Conservation (phyloP, 2,329 filamentous ascomycete genomes). For the Kalaharituber pfeilii region DNA sequence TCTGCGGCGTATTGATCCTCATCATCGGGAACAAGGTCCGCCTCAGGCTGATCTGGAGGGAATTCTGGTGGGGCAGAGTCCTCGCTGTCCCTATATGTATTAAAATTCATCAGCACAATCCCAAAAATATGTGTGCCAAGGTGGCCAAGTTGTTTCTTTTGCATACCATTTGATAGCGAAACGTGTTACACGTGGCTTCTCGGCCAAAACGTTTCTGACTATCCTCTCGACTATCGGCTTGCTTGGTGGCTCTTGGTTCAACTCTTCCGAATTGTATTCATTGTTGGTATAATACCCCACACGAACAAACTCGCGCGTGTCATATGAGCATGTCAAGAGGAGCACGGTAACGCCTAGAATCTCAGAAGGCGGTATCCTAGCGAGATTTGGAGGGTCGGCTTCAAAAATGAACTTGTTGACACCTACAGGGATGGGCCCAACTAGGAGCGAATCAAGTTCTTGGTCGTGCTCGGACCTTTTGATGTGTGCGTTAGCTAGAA, state of each 20-base stretch:
- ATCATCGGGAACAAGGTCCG: constrained; percentile 70
- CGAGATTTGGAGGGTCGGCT: constrained; percentile 78
- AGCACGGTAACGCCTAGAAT: constrained; percentile 95
- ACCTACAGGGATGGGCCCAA: constrained; percentile 91
- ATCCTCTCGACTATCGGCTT: constrained; percentile 90
- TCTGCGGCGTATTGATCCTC: constrained; percentile 76
- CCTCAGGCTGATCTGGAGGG: constrained; percentile 93
- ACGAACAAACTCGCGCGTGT: constrained; percentile 88
- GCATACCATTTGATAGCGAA: constrained; percentile 96
- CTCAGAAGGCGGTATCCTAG: constrained; percentile 82
- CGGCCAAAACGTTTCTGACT: constrained; percentile 75
- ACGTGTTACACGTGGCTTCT: constrained; percentile 92
- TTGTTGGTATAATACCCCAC: constrained; percentile 99
- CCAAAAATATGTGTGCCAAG: background rate
- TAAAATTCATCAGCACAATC: constrained; percentile 18
- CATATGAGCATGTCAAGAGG: constrained; percentile 88
- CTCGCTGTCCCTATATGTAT: constrained; percentile 66
- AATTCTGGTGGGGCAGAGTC: constrained; percentile 90
- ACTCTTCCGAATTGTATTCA: constrained; percentile 84
- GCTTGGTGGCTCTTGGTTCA: constrained; percentile 72
- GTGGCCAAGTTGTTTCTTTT: background rate
- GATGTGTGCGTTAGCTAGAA: constrained; percentile 9
- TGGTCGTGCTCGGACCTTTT: constrained; percentile 85
- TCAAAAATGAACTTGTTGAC: constrained; percentile 99
- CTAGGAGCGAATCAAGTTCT: constrained; percentile 89